Evolutionary conservation across 345 rosid species (phyloP).

Genomic region (Rhizophora apiculata): DNA sequence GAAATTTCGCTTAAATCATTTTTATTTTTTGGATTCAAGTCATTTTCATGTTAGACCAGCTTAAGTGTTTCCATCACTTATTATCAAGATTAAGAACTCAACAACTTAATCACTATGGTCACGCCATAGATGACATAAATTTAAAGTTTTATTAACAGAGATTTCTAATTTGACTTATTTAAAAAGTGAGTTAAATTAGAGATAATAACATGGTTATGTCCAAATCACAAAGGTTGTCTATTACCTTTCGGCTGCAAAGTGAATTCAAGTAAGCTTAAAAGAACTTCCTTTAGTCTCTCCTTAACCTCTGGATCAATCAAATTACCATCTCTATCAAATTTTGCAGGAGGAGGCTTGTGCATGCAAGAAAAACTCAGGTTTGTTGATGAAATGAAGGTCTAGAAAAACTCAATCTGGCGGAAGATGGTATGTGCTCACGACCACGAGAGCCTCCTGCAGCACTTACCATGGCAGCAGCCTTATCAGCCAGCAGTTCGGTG

Average conservation of each 20-base stretch:
- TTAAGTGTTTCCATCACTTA: no score
- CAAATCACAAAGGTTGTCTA: no score
- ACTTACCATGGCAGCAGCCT: constrained; percentile 79
- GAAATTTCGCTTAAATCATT: no score
- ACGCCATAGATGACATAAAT: no score
- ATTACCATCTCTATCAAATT: constrained; percentile 67
- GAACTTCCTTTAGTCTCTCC: constrained; percentile 49
- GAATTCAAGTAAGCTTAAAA: constrained; percentile 54
- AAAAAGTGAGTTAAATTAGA: no score
- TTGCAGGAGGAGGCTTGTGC: constrained; percentile 67
- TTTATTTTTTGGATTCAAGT: no score
- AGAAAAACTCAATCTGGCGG: constrained; percentile 81
- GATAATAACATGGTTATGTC: background rate
- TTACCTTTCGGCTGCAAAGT: constrained; percentile 51
- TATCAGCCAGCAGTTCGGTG: constrained; percentile 80
- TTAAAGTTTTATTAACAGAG: no score
- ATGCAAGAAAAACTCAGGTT: constrained; percentile 66
- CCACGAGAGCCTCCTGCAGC: constrained; percentile 66
- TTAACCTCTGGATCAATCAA: constrained; percentile 49
- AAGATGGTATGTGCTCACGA: constrained; percentile 70
- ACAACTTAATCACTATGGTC: no score
- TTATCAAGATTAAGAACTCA: no score
- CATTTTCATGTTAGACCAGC: no score
- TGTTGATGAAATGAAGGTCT: constrained; percentile 90
- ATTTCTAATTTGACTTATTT: no score